Base-by-base conservation (phyloP, 2,329 filamentous ascomycete genomes). In the Sporothrix mexicana region DNA sequence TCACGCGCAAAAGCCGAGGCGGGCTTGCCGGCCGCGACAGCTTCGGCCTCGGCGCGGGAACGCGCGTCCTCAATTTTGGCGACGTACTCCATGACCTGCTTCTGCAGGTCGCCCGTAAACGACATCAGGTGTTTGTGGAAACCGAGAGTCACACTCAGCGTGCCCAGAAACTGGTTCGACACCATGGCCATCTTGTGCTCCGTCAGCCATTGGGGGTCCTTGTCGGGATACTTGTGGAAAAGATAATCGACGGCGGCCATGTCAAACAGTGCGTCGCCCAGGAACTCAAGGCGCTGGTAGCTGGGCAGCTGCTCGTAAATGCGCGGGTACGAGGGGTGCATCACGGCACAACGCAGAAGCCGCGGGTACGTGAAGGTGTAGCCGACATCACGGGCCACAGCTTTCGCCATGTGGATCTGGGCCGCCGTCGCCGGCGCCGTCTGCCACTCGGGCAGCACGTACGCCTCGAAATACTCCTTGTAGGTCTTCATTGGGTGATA, bases 101-200 rank as follows among this genome's bases (percentile, higher is more conserved):
- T 81, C 47, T 85, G 80, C 47, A 88, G 77, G 0, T 77, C 76
- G 0, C 81, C 77, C 2, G 83, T 84, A 9, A 92, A 85, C 6
- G 85, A 82, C 0, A 89, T 87, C 17, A 98, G 82, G 79, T 95
- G 91, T 67, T 85, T 88, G 79, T 98, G 90, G 72, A 98, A 91
- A 0, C 88, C 91, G 0, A 98, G 87, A 66, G 89, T 87, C 2
- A 97, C 93, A 73, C 92, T 92, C 2, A 98, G 84, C 20, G 91
- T 93, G 0, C 93, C 94, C 1, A 98, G 86, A 79, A 98, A 99
- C 74, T 95, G 94, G 83, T 99, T 99, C 70, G 93, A 96, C 0
- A 96, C 95, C 93, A 99, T 98, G n/a, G 95, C 94, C 91, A 97
- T 98, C 83, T 98, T 98, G 85, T 98, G 95, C 81, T 98, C 96